Percentiles rank a stretch among this genome's conserved stretches.
Evolutionary conservation across 495 filamentous ascomycete species (phyloP).

Genomic region (Talaromyces proteolyticus): DNA sequence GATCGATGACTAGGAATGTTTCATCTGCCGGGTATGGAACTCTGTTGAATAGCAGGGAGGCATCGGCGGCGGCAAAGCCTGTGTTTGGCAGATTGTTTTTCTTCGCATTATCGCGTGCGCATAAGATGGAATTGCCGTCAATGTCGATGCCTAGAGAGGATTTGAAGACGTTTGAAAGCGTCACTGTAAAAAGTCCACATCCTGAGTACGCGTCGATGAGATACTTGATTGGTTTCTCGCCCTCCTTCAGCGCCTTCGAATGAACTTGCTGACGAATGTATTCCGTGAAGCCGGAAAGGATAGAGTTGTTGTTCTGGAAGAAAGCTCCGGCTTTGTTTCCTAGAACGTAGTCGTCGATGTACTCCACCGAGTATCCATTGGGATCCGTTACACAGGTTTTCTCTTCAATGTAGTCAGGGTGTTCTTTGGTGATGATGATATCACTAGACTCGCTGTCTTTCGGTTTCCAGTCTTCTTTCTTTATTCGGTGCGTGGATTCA

Average conservation of each 20-base stretch:
- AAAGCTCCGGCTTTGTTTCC: conserved; percentile 86
- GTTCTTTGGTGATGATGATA: conserved; percentile 25
- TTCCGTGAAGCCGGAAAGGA: conserved; percentile 81
- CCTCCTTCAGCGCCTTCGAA: conserved; percentile 21
- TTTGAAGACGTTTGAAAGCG: conserved; percentile 75
- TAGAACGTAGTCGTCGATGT: conserved; percentile 80
- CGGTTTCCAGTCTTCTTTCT: conserved; percentile 30
- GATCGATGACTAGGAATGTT: conserved; percentile 88
- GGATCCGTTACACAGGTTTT: conserved; percentile 84
- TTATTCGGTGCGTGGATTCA: conserved; percentile 70
- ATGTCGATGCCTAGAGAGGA: conserved; percentile 67
- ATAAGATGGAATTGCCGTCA: conserved; percentile 63
- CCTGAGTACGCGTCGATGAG: conserved; percentile 97
- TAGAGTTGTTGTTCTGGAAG: conserved; percentile 99
- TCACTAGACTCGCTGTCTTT: conserved; percentile 18
- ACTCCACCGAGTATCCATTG: conserved; percentile 76
- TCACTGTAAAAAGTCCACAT: conserved; percentile 94
- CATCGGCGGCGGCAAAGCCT: conserved; percentile 80
- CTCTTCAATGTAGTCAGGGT: conserved; percentile 54
- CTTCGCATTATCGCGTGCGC: conserved; percentile 68
- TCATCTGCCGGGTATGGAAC: conserved; percentile 66
- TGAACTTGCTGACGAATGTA: conserved; percentile 84
- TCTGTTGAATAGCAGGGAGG: conserved; percentile 69
- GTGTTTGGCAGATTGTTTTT: conserved; percentile 68
- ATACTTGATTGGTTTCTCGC: conserved; percentile 57